These are phyloP conservation scores for Zizania palustris DNA, from an alignment of 202 grass and related monocot species.

Conservation along the genomic window DNA sequence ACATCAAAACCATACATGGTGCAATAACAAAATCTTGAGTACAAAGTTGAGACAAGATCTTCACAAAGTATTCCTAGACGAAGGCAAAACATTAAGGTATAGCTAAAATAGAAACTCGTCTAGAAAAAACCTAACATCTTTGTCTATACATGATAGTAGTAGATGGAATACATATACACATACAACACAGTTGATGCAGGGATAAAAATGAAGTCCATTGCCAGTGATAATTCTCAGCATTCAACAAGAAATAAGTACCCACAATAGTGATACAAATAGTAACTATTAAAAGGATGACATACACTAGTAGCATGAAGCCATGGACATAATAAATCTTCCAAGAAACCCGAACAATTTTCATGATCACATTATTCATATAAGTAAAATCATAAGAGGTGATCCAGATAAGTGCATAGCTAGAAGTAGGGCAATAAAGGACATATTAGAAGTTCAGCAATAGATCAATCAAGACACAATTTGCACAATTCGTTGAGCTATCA, in stretches of 20 bases:
- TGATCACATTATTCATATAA: neutral
- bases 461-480: conserved; percentile 3
- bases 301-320: conserved; percentile 76
- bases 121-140: conserved; percentile 87
- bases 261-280: conserved; percentile 74
- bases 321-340: conserved; percentile 76
- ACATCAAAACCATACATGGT: neutral
- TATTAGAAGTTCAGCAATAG: neutral
- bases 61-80: conserved; percentile 69
- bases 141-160: conserved; percentile 71
- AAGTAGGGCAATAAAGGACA: conserved; percentile 1
- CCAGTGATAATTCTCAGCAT: conserved; percentile 73
- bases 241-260: conserved; percentile 77
- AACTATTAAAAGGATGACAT: conserved; percentile 75
- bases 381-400: neutral
- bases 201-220: conserved; percentile 72
- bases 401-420: neutral
- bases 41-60: conserved; percentile 12
- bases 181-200: conserved; percentile 59
- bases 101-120: conserved; percentile 81
- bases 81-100: conserved; percentile 81
- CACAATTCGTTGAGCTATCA: neutral
- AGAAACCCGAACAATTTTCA: conserved; percentile 24
- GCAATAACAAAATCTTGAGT: neutral
- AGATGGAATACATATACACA: conserved; percentile 77